Conservation (phyloP, 352 stramenopile genomes). For the Phytopythium mirpurense region DNA sequence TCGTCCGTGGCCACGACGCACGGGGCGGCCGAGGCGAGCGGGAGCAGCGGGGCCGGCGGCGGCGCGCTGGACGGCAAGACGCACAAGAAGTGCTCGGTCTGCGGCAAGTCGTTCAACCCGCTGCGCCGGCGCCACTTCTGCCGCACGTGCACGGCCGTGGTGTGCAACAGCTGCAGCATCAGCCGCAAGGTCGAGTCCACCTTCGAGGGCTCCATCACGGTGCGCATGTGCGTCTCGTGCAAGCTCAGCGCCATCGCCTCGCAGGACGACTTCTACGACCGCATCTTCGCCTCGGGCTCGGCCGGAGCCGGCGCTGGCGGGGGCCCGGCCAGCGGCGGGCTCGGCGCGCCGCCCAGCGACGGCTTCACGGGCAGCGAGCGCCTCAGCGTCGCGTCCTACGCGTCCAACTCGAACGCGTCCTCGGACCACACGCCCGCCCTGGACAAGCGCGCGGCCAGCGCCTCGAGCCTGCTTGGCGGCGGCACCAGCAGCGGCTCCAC, state of each 20-base stretch:
- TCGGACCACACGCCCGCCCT: slow-evolving; percentile 13
- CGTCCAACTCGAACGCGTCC: slow-evolving; percentile 26
- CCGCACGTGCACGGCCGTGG: slow-evolving; percentile 57
- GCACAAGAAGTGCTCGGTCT: slow-evolving; percentile 75
- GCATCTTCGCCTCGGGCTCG: slow-evolving; percentile 59
- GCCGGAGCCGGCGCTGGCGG: slow-evolving; percentile 12
- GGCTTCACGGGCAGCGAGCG: slow-evolving; percentile 31
- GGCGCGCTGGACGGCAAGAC: slow-evolving; percentile 7
- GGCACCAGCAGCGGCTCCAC: no score
- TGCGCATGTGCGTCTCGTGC: slow-evolving; percentile 79
- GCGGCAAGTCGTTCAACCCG: slow-evolving; percentile 81
- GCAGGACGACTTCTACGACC: slow-evolving; percentile 79
- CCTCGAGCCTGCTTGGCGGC: slow-evolving; percentile 17
- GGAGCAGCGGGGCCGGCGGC: slow-evolving; percentile 9
- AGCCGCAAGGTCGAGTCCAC: slow-evolving; percentile 44
- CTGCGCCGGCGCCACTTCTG: slow-evolving; percentile 74
- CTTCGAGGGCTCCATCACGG: slow-evolving; percentile 45
- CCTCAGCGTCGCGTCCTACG: slow-evolving; percentile 44
- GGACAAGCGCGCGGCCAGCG: slow-evolving; percentile 32
- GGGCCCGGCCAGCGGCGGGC: slow-evolving; percentile 10
- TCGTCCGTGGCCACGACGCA: background rate
- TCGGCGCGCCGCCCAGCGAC: slow-evolving; percentile 18
- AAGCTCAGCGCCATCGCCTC: slow-evolving; percentile 66
- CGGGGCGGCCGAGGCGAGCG: slow-evolving; percentile 3
- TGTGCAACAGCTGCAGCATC: slow-evolving; percentile 80